Evolutionary conservation across 2,329 filamentous ascomycete species (phyloP).

Genomic region (Curvularia hawaiiensis): DNA sequence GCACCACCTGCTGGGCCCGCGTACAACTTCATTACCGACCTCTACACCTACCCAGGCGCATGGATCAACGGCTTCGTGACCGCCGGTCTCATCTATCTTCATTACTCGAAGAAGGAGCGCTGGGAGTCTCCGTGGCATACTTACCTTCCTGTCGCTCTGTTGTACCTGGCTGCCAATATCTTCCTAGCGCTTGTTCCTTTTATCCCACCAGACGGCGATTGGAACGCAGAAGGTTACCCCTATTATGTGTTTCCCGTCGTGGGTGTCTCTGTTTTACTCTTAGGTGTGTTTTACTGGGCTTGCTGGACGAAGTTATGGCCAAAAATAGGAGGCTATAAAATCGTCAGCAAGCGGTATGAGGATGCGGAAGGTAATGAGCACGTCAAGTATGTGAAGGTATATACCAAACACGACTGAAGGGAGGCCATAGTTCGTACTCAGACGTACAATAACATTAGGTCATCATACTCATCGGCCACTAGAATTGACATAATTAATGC

Average conservation of each 20-base stretch:
- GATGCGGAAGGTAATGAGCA: conserved; percentile 38
- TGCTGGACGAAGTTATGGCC: conserved; percentile 29
- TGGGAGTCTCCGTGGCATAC: conserved; percentile 48
- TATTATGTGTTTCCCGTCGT: conserved; percentile 54
- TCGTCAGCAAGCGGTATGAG: conserved; percentile 37
- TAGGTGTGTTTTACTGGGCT: conserved; percentile 47
- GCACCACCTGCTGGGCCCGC: conserved; percentile 70
- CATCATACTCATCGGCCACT: background rate
- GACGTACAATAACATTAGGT: no score
- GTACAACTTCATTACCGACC: conserved; percentile 69
- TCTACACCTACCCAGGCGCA: conserved; percentile 49
- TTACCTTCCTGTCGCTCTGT: conserved; percentile 41
- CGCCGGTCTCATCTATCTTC: conserved; percentile 45
- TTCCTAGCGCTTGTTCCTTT: conserved; percentile 53
- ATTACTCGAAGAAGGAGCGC: conserved; percentile 41
- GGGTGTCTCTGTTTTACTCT: conserved; percentile 48
- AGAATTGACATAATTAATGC: background rate
- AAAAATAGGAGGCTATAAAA: conserved; percentile 39
- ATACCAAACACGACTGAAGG: conserved; percentile 29
- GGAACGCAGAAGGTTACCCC: conserved; percentile 50
- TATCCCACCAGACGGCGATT: conserved; percentile 48
- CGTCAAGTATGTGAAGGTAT: conserved; percentile 42
- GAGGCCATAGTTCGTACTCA: background rate
- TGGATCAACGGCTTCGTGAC: conserved; percentile 47
- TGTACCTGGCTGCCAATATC: conserved; percentile 49